phyloP scores from a whole-genome alignment of 2,329 filamentous ascomycete genomes.

The Exophiala viscosa region DNA sequence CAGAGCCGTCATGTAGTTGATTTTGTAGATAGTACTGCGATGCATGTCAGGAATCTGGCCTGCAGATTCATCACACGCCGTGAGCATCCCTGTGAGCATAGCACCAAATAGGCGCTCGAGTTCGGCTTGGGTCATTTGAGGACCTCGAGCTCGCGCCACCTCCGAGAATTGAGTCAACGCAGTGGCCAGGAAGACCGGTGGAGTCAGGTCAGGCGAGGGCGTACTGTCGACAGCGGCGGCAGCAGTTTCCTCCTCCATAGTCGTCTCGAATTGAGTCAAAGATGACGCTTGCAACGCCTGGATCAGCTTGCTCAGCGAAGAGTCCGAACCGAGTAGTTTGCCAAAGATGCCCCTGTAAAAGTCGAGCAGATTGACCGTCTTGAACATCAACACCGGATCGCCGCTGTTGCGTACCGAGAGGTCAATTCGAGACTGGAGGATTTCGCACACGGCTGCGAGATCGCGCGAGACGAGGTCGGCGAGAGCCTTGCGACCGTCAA shows the following conservation, averaged over 20 bases:
- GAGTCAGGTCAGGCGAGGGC: constrained; percentile 18
- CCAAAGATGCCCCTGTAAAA: constrained; percentile 87
- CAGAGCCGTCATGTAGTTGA: constrained; percentile 45
- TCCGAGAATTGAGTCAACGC: constrained; percentile 49
- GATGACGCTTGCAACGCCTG: constrained; percentile 39
- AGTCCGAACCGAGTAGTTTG: constrained; percentile 63
- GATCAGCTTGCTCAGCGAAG: constrained; percentile 10
- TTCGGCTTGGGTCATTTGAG: constrained; percentile 51
- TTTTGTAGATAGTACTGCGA: constrained; percentile 47
- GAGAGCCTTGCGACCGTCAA: constrained; percentile 77
- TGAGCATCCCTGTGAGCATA: constrained; percentile 83
- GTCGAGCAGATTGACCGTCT: constrained; percentile 78
- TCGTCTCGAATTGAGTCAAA: constrained; percentile 42
- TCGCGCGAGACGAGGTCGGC: constrained; percentile 84
- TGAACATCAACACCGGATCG: constrained; percentile 82
- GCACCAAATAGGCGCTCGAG: constrained; percentile 73
- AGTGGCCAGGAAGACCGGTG: constrained; percentile 22
- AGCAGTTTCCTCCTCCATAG: constrained; percentile 19
- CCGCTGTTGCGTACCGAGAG: constrained; percentile 91
- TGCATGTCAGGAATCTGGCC: constrained; percentile 31
- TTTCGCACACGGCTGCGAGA: constrained; percentile 71
- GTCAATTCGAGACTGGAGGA: constrained; percentile 85
- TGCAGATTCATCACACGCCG: constrained; percentile 67
- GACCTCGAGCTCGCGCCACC: constrained; percentile 31
- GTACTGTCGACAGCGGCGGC: constrained; percentile 4